Evolutionary conservation across 164 flowering plant species (phyloP).

Genomic region (Platanus orientalis): DNA sequence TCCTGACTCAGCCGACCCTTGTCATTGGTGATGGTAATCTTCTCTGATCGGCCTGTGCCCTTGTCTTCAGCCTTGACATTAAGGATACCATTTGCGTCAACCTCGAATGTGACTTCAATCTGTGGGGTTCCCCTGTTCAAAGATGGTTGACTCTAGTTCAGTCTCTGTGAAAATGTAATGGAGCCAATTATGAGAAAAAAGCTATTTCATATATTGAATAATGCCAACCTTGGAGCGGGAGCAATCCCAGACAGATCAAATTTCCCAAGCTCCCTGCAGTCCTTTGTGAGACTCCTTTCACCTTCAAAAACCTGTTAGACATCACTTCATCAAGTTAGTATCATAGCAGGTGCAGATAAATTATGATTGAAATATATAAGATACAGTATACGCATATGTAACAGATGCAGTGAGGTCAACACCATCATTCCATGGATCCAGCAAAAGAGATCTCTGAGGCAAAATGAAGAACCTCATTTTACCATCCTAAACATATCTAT

Average conservation of each 20-base stretch:
- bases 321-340: background rate
- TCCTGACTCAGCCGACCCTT: constrained; percentile 80
- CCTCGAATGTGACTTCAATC: constrained; percentile 82
- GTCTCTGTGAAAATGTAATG: background rate
- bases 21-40: constrained; percentile 83
- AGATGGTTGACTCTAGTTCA: background rate
- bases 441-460: too few relatives aligned
- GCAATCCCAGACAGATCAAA: constrained; percentile 76
- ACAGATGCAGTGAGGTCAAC: too few relatives aligned
- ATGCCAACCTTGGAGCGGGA: constrained; percentile 76
- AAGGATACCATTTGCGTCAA: constrained; percentile 79
- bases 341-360: background rate
- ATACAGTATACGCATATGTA: too few relatives aligned
- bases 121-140: constrained; percentile 78
- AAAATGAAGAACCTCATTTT: too few relatives aligned
- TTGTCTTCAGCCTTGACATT: constrained; percentile 84
- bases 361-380: background rate
- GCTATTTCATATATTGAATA: background rate
- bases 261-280: constrained; percentile 71
- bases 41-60: constrained; percentile 68
- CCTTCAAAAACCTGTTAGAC: constrained; percentile 72
- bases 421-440: too few relatives aligned
- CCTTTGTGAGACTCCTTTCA: constrained; percentile 93
- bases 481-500: too few relatives aligned
- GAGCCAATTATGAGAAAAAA: background rate